A percentile compares a stretch with the other conserved stretches of the same genome.
Conservation (phyloP, 169 alveolate genomes). For the Perkinsus chesapeaki region DNA sequence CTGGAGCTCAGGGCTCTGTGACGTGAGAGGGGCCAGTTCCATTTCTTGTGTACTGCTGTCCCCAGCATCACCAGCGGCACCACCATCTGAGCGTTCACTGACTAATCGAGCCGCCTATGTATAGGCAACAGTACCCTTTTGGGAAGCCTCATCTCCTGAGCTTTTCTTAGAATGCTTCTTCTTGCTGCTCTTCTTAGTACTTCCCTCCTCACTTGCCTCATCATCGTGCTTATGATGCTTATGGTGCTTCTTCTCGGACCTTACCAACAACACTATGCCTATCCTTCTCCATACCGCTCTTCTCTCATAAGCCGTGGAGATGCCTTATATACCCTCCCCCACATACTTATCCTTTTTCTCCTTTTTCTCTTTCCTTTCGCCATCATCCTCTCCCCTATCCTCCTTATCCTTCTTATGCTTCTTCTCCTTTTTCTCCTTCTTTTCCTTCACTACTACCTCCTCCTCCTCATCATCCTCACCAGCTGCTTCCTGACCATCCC, state of each 20-base stretch:
- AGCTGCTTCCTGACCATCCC: not conserved
- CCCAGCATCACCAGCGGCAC: not conserved
- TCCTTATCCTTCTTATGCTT: slow-evolving; percentile 38
- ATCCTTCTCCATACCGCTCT: slow-evolving; percentile 14
- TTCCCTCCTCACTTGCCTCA: not conserved
- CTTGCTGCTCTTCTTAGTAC: not conserved
- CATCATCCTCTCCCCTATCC: slow-evolving; percentile 27
- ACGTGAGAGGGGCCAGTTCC: slow-evolving; percentile 15
- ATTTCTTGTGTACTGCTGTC: slow-evolving; percentile 23
- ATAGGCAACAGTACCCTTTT: no score
- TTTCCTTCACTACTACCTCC: slow-evolving; percentile 33
- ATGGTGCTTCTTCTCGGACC: not conserved
- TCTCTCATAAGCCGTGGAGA: no score
- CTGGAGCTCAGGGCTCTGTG: slow-evolving; percentile 26
- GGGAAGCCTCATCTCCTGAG: not conserved
- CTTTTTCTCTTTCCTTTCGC: slow-evolving; percentile 19
- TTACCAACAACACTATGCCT: not conserved
- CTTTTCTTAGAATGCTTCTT: not conserved
- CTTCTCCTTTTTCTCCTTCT: slow-evolving; percentile 28
- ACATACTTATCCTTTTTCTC: slow-evolving; percentile 35
- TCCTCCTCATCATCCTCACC: slow-evolving; percentile 6
- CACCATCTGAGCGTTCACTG: not conserved
- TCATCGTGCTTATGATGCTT: not conserved
- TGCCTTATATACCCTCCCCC: slow-evolving; percentile 31
- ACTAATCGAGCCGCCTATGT: not conserved